Evolutionary conservation across 495 filamentous ascomycete genomes (phyloP), one percentile per base, ranked within the genome.

Genomic region (Cercophora newfieldiana): DNA sequence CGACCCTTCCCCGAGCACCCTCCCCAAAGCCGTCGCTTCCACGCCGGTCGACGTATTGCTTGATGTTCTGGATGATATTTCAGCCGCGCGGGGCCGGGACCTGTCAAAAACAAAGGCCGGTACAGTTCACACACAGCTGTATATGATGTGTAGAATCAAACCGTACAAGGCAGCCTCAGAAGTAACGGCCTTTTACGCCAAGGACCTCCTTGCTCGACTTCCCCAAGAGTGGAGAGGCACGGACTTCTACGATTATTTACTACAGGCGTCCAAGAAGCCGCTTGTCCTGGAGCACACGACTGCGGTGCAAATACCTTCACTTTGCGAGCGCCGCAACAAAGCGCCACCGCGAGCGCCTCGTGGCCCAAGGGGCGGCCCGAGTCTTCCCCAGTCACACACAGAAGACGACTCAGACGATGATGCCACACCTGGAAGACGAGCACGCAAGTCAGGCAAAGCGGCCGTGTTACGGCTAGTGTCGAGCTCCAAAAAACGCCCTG

Each of bases 401-500:
- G 66, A 72, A 7, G 63, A 22, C 3, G 65, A 71, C 14, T 59
- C 67, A 5, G 65, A 63, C 14, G 64, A 67, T 1, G 61, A 67
- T 10, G n/a, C 55, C 2, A 44, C 69, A 5, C 68, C 67, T 0
- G 65, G 68, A 8, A 53, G 16, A 37, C 68, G 69, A 59, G 68
- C 60, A 51, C 76, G 78, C 0, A 68, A 26, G 5, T 67, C 73
- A 16, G 76, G 77, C 37, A 80, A 77, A 57, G 69, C 65, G 12
- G 73, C 79, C 19, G 71, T 66, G 3, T 59, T 82, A 7, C 76
- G 80, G 7, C 66, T 68, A 0, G 48, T 51, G 0, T 44, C 37
- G 10, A 53, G 48, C 26, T 71, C 75, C 26, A 79, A 79, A 56
- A 80, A 80, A 33, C 78, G 80, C 1, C 64, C 73, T 26, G 74